phyloP scores from a whole-genome alignment of 140 eudicot species.

The Flaveria floridana region DNA sequence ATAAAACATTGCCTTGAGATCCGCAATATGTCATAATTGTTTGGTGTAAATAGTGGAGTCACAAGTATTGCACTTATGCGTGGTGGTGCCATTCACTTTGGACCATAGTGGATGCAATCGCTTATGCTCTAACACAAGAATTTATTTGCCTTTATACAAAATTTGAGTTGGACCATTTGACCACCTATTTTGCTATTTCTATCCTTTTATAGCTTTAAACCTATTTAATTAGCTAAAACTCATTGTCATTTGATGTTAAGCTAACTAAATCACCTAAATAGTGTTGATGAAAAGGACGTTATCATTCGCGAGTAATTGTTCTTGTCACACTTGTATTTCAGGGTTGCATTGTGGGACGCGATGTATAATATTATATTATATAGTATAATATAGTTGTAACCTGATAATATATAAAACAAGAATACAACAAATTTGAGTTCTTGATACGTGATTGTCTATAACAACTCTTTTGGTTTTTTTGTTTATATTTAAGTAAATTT shows the following conservation, averaged over 20 bases:
- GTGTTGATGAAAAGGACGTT: not conserved
- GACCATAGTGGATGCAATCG: slow-evolving; percentile 38
- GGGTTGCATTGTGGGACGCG: not conserved
- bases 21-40: slow-evolving; percentile 22
- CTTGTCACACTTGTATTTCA: not conserved
- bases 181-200: not conserved
- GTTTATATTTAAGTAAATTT: too few species aligned
- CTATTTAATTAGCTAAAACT: not conserved
- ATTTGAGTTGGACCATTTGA: slow-evolving; percentile 34
- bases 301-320: not conserved
- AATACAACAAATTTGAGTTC: too few species aligned
- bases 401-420: too few species aligned
- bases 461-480: too few species aligned
- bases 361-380: too few species aligned
- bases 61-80: slow-evolving; percentile 28
- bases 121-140: slow-evolving; percentile 33
- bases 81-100: slow-evolving; percentile 39
- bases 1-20: not conserved
- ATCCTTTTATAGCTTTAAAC: not conserved
- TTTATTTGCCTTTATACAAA: slow-evolving; percentile 27
- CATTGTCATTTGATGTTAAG: not conserved
- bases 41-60: slow-evolving; percentile 35
- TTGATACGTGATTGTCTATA: too few species aligned
- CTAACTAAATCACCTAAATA: too few species aligned
- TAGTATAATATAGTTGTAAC: not conserved